Evolutionary conservation across 805 yeast genomes (phyloP).

Genomic region (Candida alai): DNA sequence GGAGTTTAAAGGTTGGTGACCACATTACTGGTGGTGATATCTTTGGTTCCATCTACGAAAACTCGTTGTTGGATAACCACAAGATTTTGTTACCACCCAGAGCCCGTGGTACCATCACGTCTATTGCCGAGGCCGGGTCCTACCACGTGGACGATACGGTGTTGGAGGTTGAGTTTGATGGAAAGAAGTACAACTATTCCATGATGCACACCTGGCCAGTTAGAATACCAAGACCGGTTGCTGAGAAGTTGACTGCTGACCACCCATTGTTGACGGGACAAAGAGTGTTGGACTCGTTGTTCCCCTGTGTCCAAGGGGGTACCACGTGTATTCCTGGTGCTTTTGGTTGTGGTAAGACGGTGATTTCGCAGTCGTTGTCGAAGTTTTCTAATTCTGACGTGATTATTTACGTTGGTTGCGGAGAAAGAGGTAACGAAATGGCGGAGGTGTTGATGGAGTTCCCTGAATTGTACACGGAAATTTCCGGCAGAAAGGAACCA

Average conservation of each 20-base stretch:
- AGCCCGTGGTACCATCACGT: conserved; percentile 95
- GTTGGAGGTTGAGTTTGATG: conserved; percentile 93
- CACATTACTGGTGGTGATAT: conserved; percentile 98
- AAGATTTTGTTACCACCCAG: conserved; percentile 95
- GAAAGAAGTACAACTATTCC: conserved; percentile 71
- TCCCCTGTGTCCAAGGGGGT: conserved; percentile 99
- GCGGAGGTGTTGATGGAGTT: conserved; percentile 99
- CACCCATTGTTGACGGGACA: conserved; percentile 97
- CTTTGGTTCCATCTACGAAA: conserved; percentile 89
- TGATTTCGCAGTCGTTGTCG: conserved; percentile 94
- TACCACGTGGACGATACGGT: conserved; percentile 87
- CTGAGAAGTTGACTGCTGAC: conserved; percentile 90
- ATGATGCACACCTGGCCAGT: conserved; percentile 99
- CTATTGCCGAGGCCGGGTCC: conserved; percentile 85
- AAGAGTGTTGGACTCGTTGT: conserved; percentile 94
- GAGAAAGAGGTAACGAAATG: conserved; percentile 99
- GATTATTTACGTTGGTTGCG: conserved; percentile 92
- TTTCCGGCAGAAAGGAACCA: conserved; percentile 92
- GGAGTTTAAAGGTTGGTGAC: conserved; percentile 79
- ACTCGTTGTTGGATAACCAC: conserved; percentile 88
- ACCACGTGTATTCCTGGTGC: conserved; percentile 99
- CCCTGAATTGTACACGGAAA: conserved; percentile 93
- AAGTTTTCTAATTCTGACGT: conserved; percentile 97
- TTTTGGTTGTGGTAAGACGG: conserved; percentile 99
- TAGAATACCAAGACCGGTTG: conserved; percentile 98